These are phyloP conservation scores for Domatiomyces globalis DNA, from an alignment of 2,329 filamentous ascomycete genomes.

Conservation along the genomic window DNA sequence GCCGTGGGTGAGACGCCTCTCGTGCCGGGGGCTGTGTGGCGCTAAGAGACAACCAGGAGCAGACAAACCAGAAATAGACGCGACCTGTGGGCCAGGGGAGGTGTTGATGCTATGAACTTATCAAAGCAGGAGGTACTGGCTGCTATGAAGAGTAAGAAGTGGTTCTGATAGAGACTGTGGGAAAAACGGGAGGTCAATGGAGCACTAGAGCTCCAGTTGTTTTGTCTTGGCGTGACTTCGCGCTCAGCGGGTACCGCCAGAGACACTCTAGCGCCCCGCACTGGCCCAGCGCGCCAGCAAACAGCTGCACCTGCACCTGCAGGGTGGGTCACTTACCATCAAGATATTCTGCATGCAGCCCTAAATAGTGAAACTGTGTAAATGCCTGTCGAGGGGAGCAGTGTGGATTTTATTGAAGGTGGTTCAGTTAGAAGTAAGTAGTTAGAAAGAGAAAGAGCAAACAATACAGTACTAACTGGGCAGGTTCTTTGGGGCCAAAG, in stretches of 20 bases:
- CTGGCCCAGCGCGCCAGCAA: neutral
- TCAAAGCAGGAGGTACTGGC: slow-evolving; percentile 1
- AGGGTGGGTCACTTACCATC: neutral
- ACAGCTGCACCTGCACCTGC: neutral
- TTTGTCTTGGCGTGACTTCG: slow-evolving; percentile 6
- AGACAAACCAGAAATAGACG: neutral
- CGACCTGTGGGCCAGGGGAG: neutral
- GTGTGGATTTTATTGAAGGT: too few relatives aligned
- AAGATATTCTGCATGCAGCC: neutral
- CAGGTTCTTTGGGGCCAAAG: too few relatives aligned
- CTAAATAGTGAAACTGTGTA: neutral
- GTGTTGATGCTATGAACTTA: neutral
- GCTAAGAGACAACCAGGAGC: neutral
- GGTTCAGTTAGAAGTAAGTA: too few relatives aligned
- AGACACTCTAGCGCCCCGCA: neutral
- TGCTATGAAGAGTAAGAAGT: slow-evolving; percentile 2
- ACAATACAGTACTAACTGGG: too few relatives aligned
- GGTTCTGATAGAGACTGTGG: neutral
- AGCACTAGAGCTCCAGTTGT: slow-evolving; percentile 3
- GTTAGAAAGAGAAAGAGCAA: too few relatives aligned
- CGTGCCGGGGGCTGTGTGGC: too few relatives aligned
- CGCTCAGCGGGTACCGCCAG: neutral
- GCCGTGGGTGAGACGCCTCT: too few relatives aligned
- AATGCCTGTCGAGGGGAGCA: neutral
- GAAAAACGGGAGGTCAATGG: neutral